Base-by-base conservation (phyloP, 2,329 filamentous ascomycete genomes). In the Aspergillus hortae region DNA sequence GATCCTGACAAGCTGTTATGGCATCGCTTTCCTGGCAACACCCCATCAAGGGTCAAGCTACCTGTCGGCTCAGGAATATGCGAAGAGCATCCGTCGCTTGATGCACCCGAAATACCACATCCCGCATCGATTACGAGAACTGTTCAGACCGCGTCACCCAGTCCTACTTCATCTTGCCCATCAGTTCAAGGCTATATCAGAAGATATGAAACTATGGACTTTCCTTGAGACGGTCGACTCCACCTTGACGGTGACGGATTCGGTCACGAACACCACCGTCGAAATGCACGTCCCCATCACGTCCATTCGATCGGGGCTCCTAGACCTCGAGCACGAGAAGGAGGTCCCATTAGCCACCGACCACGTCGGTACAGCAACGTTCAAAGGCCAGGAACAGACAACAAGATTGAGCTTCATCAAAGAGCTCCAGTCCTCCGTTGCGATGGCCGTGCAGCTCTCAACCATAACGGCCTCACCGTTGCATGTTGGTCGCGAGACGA, bases 31-130 rank as follows among this genome's bases (percentile, higher is more conserved):
- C 80, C 84, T 61, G 76, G 81, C 82, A 56, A 70, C 82, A 1
- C 83, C 83, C 0, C 83, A 86, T 58, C 81, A 81, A 15, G 83
- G 83, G 2, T 85, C 83, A 0, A 85, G 79, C 41, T 85, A 85
- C 60, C 74, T 86, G 56, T 82, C 82, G 2, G 83, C 82, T 71
- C 73, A 73, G 0, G 77, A 78, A 41, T 74, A 85, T n/a, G 75
- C 77, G 10, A 63, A 74, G 14, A 82, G 80, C 59, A 82, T 86
- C 25, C 75, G 77, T 46, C 67, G 65, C 3, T 61, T 85, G 4
- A 72, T 86, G 5, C 76, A 77, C 40, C 68, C 85, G 0, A 74
- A 80, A 9, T 64, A 69, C 12, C 75, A 80, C 0, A 68, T 85
- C 5, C 81, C 82, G 0, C 62, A 64, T 1, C 77, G 77, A 0